Evolutionary conservation across 2,329 filamentous ascomycete genomes (phyloP).

Genomic region (Aspergillus uvarum): DNA sequence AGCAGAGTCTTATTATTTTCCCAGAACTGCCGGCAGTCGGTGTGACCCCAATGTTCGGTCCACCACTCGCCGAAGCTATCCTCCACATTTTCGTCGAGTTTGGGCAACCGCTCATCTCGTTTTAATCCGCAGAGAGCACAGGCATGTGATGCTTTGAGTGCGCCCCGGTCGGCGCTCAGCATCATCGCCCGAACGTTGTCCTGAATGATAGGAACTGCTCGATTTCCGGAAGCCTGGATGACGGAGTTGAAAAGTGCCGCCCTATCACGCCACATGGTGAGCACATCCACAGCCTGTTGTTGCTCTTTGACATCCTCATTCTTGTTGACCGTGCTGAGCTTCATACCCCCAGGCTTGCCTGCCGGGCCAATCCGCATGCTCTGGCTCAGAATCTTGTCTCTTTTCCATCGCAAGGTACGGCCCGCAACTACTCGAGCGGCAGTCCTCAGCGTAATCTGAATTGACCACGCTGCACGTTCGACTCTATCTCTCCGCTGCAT

Average conservation of each 20-base stretch:
- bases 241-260: constrained; percentile 72
- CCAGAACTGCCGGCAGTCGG: constrained; percentile 83
- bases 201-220: constrained; percentile 66
- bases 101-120: constrained; percentile 76
- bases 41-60: constrained; percentile 83
- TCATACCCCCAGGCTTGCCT: constrained; percentile 79
- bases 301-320: constrained; percentile 80
- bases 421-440: constrained; percentile 81
- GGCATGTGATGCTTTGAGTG: constrained; percentile 68
- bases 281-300: constrained; percentile 75
- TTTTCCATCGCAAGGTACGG: constrained; percentile 83
- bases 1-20: constrained; percentile 69
- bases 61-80: constrained; percentile 98
- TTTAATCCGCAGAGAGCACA: constrained; percentile 87
- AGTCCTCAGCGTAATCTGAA: constrained; percentile 48
- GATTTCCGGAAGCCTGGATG: constrained; percentile 37
- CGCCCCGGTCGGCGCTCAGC: constrained; percentile 63
- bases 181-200: constrained; percentile 68
- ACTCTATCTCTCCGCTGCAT: constrained; percentile 46
- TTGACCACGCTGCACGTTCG: constrained; percentile 21
- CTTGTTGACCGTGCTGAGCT: constrained; percentile 81
- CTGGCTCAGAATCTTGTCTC: constrained; percentile 79
- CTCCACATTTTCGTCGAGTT: constrained; percentile 73
- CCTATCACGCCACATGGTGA: constrained; percentile 71
- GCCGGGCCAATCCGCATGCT: constrained; percentile 82